Evolutionary conservation across 108 stramenopile species (phyloP).

Genomic region (Skeletonema tropicum): DNA sequence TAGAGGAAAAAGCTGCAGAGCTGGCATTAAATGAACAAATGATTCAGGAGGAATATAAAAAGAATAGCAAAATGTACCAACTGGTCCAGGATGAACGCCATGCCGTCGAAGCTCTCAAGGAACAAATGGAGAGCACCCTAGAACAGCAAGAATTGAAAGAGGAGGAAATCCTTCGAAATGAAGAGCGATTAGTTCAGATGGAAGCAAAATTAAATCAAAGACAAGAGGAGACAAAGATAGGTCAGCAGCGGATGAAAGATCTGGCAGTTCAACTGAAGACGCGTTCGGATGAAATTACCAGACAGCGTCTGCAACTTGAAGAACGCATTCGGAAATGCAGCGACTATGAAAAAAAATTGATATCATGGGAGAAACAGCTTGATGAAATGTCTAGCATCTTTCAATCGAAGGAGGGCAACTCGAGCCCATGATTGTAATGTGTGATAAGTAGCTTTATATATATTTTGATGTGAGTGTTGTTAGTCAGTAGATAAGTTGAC

Average conservation of each 20-base stretch:
- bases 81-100: conserved; percentile 26
- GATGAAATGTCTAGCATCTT: conserved; percentile 42
- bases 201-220: conserved; percentile 34
- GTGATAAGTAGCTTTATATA: background rate
- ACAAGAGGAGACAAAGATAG: conserved; percentile 29
- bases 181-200: conserved; percentile 28
- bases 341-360: conserved; percentile 38
- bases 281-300: conserved; percentile 40
- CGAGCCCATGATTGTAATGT: background rate
- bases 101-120: conserved; percentile 30
- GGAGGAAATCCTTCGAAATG: conserved; percentile 24
- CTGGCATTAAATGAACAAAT: conserved; percentile 25
- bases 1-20: conserved; percentile 34
- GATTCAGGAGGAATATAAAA: conserved; percentile 30
- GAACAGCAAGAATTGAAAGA: conserved; percentile 39
- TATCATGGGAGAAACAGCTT: conserved; percentile 45
- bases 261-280: conserved; percentile 43
- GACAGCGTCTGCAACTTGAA: conserved; percentile 37
- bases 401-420: conserved; percentile 10
- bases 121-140: conserved; percentile 30
- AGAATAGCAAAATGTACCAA: conserved; percentile 27
- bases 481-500: background rate
- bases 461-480: background rate
- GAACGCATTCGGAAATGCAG: conserved; percentile 32
- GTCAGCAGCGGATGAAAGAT: conserved; percentile 41